A percentile compares a stretch with the other conserved stretches of the same genome.
phyloP scores from a whole-genome alignment of 805 yeast species.

The Candida ortonii region DNA sequence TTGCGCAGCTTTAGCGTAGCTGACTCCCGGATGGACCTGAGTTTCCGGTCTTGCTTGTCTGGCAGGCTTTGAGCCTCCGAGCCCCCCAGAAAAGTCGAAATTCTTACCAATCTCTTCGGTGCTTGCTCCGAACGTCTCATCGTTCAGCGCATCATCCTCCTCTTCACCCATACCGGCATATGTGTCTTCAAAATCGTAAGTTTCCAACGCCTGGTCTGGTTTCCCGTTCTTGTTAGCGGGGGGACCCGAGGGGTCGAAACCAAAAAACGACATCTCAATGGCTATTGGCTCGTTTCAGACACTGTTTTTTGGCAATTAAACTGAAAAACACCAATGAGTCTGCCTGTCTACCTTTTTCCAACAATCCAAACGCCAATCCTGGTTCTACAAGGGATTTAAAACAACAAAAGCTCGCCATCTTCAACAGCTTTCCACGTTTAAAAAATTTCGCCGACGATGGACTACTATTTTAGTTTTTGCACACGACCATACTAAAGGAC shows the following conservation, averaged over 20 bases:
- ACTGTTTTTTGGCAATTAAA: too few relatives aligned
- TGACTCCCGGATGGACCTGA: slow-evolving; percentile 21
- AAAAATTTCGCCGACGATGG: slow-evolving; percentile 8
- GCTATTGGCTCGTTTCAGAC: too few relatives aligned
- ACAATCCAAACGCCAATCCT: too few relatives aligned
- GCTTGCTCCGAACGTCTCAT: slow-evolving; percentile 70
- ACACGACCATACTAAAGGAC: slow-evolving; percentile 4
- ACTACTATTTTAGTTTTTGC: too few relatives aligned
- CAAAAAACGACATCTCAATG: slow-evolving; percentile 71
- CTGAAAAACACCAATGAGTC: too few relatives aligned
- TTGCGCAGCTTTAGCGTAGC: slow-evolving; percentile 44
- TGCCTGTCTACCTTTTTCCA: too few relatives aligned
- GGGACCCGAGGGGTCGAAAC: slow-evolving; percentile 51
- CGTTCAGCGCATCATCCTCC: slow-evolving; percentile 76
- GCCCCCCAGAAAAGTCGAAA: slow-evolving; percentile 56
- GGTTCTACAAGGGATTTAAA: too few relatives aligned
- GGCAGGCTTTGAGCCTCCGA: slow-evolving; percentile 8
- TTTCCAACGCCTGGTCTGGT: slow-evolving; percentile 29
- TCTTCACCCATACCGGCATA: slow-evolving; percentile 80
- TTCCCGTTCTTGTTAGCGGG: slow-evolving; percentile 30
- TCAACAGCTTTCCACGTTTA: slow-evolving; percentile 1
- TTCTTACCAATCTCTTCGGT: slow-evolving; percentile 49
- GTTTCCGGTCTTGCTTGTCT: slow-evolving; percentile 21
- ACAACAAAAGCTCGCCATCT: too few relatives aligned
- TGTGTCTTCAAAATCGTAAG: slow-evolving; percentile 78